phyloP scores from a whole-genome alignment of 1,284 basidiomycete genomes.

The Wallemia mellicola region DNA sequence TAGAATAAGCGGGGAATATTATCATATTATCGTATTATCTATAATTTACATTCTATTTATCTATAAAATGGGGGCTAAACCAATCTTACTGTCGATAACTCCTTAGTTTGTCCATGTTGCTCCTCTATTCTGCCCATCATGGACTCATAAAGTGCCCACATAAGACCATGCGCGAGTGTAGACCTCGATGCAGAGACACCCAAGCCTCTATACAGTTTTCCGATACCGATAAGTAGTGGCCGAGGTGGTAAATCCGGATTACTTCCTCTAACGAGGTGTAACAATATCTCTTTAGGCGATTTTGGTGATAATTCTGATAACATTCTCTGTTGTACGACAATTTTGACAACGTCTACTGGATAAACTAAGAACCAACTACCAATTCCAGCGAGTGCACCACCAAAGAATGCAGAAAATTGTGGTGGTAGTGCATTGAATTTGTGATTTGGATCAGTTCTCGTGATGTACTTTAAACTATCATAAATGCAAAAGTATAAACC shows the following conservation, averaged over 20 bases:
- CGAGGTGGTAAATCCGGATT: constrained; percentile 34
- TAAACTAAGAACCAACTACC: constrained; percentile 3
- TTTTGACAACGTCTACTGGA: constrained; percentile 40
- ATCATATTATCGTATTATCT: not conserved
- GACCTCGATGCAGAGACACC: constrained; percentile 18
- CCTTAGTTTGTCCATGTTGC: not conserved
- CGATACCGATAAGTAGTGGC: constrained; percentile 33
- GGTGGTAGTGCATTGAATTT: not conserved
- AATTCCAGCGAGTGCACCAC: not conserved
- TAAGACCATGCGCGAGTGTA: constrained; percentile 6
- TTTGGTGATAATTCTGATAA: constrained; percentile 40
- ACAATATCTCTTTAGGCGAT: constrained; percentile 37
- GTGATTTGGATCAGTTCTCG: not conserved
- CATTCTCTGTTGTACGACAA: constrained; percentile 64
- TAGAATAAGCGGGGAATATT: not conserved
- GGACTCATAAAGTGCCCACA: not conserved
- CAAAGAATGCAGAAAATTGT: not conserved
- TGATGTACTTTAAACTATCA: constrained; percentile 37
- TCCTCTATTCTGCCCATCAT: not conserved
- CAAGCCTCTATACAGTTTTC: constrained; percentile 50
- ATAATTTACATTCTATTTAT: no score
- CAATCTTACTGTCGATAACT: no score
- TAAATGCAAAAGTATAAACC: constrained; percentile 65
- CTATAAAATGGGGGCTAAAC: no score
- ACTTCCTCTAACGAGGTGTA: constrained; percentile 42